Base-by-base conservation (phyloP, 2,329 filamentous ascomycete species). In the Tothia fuscella region DNA sequence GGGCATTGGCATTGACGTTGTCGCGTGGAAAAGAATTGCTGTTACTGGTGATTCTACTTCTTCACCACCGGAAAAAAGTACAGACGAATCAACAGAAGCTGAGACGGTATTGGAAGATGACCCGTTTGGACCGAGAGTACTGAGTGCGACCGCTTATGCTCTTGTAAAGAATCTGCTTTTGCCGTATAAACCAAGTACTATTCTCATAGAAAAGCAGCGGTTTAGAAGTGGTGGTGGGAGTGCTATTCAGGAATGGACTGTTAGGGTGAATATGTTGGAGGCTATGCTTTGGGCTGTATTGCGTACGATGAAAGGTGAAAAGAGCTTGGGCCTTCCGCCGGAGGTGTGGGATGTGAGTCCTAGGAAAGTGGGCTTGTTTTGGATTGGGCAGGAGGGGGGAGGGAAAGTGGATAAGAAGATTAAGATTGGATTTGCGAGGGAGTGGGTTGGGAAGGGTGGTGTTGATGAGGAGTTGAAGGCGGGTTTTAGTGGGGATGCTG, bases 191-290 rank as follows among this genome's bases (percentile, higher is more conserved):
- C 83, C 84, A 0, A 78, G 76, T 3, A 71, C 81, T 40, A 66
- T 93, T 22, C 64, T 91, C 1, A 86, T 93, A 44, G 76, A 80
- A 51, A 66, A 73, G 1, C 76, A 80, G 49, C 67, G 76, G 9
- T 78, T 66, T 55, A 77, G 85, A 3, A 78, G 76, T 2, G 71
- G 68, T n/a, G 74, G 80, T 6, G 69, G 64, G 0, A 62, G 73
- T 0, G 71, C 76, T 0, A 76, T 93, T 2, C 74, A 78, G 46
- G 83, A 93, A 59, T 93, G 85, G 85, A 89, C 84, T 3, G 56
- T 91, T 30, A 69, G 83, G 1, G 84, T 93, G 6, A 89, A 89
- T 49, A 79, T 82, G 52, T 71, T 93, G 17, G 85, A 93, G 57
- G 76, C 77, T 3, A 91, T 91, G 77, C 61, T 93, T 0, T 82